phyloP scores from a whole-genome alignment of 257 asterid species.

The Solanum neorickii region DNA sequence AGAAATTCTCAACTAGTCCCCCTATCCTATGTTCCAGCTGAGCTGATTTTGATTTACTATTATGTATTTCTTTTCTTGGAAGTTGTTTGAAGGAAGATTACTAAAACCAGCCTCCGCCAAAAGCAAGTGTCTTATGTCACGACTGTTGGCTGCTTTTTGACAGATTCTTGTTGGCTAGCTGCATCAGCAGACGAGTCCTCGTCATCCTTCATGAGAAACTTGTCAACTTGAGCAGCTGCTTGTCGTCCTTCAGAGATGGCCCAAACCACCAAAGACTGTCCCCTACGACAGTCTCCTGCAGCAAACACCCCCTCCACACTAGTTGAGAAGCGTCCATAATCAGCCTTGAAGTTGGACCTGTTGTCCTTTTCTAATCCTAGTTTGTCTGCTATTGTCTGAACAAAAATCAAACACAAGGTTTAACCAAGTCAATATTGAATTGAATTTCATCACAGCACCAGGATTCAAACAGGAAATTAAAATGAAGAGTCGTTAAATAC shows the following conservation, averaged over 20 bases:
- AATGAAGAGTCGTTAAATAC: slow-evolving; percentile 1
- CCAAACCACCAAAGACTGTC: slow-evolving; percentile 97
- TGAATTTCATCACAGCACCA: not conserved
- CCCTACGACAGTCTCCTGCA: slow-evolving; percentile 97
- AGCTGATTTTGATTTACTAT: not conserved
- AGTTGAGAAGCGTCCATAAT: slow-evolving; percentile 77
- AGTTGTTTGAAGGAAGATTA: not conserved
- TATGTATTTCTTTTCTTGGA: not conserved
- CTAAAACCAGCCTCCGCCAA: not conserved
- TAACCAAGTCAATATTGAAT: not conserved
- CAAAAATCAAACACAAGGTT: not conserved
- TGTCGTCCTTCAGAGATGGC: slow-evolving; percentile 94
- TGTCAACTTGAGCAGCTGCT: slow-evolving; percentile 89
- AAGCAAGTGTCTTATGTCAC: slow-evolving; percentile 22
- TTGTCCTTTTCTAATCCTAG: slow-evolving; percentile 76
- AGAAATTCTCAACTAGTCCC: not conserved
- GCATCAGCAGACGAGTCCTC: not conserved
- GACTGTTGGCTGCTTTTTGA: slow-evolving; percentile 34
- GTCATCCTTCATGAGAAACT: slow-evolving; percentile 45
- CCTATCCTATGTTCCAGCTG: not conserved
- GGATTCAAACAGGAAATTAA: not conserved
- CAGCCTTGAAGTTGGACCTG: slow-evolving; percentile 87
- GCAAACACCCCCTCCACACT: slow-evolving; percentile 84
- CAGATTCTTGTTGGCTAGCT: slow-evolving; percentile 14
- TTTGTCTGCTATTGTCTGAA: slow-evolving; percentile 66